A percentile compares a stretch with the other conserved stretches of the same genome.
phyloP scores from a whole-genome alignment of 768 basidiomycete genomes.

The Inosperma sp. region DNA sequence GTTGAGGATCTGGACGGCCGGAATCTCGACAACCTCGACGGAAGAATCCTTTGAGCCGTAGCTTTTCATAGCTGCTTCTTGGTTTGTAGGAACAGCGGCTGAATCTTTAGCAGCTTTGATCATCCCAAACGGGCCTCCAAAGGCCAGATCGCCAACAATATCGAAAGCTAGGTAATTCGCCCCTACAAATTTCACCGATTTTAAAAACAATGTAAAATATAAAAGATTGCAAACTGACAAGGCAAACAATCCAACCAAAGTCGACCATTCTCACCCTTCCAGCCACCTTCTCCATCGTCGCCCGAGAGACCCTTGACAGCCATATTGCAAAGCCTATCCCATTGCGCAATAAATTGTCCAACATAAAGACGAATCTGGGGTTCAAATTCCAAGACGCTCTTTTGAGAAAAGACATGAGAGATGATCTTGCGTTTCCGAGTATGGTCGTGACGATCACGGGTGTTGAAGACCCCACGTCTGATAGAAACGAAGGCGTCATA shows the following conservation, averaged over 20 bases:
- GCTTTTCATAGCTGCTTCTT: constrained; percentile 49
- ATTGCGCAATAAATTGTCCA: constrained; percentile 56
- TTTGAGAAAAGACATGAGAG: constrained; percentile 79
- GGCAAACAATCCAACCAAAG: constrained; percentile 75
- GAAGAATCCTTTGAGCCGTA: constrained; percentile 44
- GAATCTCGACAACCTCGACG: constrained; percentile 54
- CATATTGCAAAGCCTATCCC: constrained; percentile 62
- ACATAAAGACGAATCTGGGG: constrained; percentile 67
- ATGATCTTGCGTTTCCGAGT: constrained; percentile 90
- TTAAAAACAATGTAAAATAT: constrained; percentile 8
- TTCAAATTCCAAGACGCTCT: constrained; percentile 83
- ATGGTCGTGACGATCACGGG: constrained; percentile 72
- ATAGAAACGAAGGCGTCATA: constrained; percentile 79
- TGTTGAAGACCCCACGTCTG: constrained; percentile 70
- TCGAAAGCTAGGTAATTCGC: constrained; percentile 54
- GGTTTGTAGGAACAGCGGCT: constrained; percentile 61
- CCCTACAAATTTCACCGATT: constrained; percentile 32
- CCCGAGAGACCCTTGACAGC: constrained; percentile 56
- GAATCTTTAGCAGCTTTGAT: constrained; percentile 66
- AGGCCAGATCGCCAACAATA: constrained; percentile 84
- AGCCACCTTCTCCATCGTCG: constrained; percentile 58
- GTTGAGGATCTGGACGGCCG: constrained; percentile 83
- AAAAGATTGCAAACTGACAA: constrained; percentile 40
- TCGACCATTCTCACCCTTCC: constrained; percentile 56
- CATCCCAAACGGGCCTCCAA: constrained; percentile 90